phyloP scores from a whole-genome alignment of 139 green algal species.

The Closterium sp. region DNA sequence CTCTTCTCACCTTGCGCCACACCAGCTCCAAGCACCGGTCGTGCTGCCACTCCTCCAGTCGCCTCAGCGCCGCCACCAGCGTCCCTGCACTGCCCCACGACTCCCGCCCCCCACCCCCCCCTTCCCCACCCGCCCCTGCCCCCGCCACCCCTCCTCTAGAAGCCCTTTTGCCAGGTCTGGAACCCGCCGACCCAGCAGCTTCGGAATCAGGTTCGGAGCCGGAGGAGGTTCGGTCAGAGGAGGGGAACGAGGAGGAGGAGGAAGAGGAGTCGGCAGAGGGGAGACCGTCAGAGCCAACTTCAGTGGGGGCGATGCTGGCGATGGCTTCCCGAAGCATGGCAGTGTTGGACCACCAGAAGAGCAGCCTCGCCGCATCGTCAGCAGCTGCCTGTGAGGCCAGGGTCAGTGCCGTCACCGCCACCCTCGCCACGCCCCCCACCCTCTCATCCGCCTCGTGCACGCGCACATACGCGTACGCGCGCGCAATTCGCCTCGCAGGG shows the following conservation, averaged over 20 bases:
- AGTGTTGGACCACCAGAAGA: conserved; percentile 46
- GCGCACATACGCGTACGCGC: conserved; percentile 3
- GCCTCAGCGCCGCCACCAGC: neutral
- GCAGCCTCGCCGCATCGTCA: conserved; percentile 23
- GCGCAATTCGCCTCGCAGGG: conserved; percentile 31
- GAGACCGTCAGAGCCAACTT: neutral
- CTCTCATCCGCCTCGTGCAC: neutral
- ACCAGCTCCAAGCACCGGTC: neutral
- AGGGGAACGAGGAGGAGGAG: neutral
- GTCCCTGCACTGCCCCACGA: neutral
- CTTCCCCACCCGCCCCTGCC: neutral
- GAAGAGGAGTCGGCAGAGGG: neutral
- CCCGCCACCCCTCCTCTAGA: neutral
- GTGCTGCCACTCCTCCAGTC: conserved; percentile 15
- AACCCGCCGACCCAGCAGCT: neutral
- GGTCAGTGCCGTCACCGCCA: conserved; percentile 1
- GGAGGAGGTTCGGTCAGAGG: neutral
- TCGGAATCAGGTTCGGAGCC: neutral
- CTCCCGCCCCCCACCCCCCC: neutral
- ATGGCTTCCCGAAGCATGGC: conserved; percentile 30
- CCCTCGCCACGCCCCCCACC: neutral
- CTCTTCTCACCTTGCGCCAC: conserved; percentile 8
- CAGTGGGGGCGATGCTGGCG: neutral
- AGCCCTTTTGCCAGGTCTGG: neutral
- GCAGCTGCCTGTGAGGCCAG: neutral